Evolutionary conservation across 1,284 basidiomycete species (phyloP), one percentile per base, ranked within the genome.

Genomic region (Salmacisia buchloeana): DNA sequence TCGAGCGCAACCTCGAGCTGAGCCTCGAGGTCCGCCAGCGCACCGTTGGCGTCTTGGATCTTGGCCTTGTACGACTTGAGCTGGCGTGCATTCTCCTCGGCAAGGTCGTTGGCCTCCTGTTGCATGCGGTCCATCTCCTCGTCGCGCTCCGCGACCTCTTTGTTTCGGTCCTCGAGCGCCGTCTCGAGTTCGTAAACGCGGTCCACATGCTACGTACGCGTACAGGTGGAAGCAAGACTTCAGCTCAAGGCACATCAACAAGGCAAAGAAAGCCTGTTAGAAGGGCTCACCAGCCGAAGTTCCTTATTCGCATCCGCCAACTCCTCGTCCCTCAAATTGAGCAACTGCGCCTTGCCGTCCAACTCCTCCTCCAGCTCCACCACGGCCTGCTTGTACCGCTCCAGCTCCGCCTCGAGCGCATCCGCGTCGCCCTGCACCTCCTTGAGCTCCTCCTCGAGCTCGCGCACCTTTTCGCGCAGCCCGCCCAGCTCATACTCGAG

Each of bases 221-320:
- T n/a, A n/a, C n/a, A n/a, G n/a, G n/a, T n/a, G n/a, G n/a, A n/a
- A n/a, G 27, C 6, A 33, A 18, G 18, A 21, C 4, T 5, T 21
- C 5, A n/a, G 36, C 39, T 4, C 5, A 43, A 43, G 3, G 6
- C 3, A 3, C 39, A 18, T 43, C 25, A 54, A 25, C 25, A 25
- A 15, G 45, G 27, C 5, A 54, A 54, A 27, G 25, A 54, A 54
- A 25, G 21, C 9, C n/a, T 54, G 49, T 54, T 27, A 54, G 27
- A 23, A 23, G 10, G 38, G 36, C 74, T 91, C 88, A 43, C 85
- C 84, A 23, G 83, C 23, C 67, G 85, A 61, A 91, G 87, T 43
- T 90, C 82, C 63, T 82, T 80, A 68, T 84, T 83, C n/a, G 81
- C 77, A 23, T 80, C 77, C 3, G 80, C 77, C 5, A 84, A 76